phyloP scores from a whole-genome alignment of 1,284 basidiomycete genomes.

The Coniferiporia sulphurascens region DNA sequence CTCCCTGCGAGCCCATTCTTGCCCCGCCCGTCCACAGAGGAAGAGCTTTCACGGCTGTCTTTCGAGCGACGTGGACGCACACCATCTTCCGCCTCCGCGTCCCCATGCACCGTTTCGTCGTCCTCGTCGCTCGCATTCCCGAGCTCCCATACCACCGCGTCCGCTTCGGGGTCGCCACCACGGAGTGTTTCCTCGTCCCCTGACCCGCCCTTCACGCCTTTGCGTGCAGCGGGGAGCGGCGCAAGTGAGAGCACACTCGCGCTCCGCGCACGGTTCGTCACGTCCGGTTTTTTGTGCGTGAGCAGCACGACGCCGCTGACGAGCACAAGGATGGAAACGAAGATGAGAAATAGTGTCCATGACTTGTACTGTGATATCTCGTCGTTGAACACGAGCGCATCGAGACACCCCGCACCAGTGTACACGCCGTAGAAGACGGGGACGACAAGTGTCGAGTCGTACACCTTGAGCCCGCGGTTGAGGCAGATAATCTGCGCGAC shows the following conservation, averaged over 20 bases:
- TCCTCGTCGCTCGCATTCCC: conserved; percentile 64
- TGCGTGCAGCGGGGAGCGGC: conserved; percentile 18
- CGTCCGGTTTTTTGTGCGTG: conserved; percentile 79
- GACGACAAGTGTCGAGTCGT: conserved; percentile 73
- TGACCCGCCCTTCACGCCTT: conserved; percentile 25
- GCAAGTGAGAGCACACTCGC: conserved; percentile 21
- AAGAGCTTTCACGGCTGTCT: neutral
- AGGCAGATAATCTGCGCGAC: conserved; percentile 88
- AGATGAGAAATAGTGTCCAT: conserved; percentile 85
- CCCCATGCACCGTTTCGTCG: conserved; percentile 23
- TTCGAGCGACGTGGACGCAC: neutral
- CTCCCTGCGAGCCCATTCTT: conserved; percentile 11
- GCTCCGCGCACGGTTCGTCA: conserved; percentile 17
- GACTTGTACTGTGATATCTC: conserved; percentile 77
- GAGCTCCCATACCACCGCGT: conserved; percentile 56
- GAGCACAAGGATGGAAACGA: conserved; percentile 77
- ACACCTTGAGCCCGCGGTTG: conserved; percentile 78
- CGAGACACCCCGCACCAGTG: conserved; percentile 60
- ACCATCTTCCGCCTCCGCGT: neutral
- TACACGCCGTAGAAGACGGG: conserved; percentile 72
- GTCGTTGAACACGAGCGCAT: conserved; percentile 76
- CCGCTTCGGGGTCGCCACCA: conserved; percentile 36
- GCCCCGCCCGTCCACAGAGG: neutral
- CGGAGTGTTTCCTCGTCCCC: conserved; percentile 31
- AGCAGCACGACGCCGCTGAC: conserved; percentile 83